Conservation (phyloP, 352 stramenopile genomes). For the Hyaloperonospora brassicae region DNA sequence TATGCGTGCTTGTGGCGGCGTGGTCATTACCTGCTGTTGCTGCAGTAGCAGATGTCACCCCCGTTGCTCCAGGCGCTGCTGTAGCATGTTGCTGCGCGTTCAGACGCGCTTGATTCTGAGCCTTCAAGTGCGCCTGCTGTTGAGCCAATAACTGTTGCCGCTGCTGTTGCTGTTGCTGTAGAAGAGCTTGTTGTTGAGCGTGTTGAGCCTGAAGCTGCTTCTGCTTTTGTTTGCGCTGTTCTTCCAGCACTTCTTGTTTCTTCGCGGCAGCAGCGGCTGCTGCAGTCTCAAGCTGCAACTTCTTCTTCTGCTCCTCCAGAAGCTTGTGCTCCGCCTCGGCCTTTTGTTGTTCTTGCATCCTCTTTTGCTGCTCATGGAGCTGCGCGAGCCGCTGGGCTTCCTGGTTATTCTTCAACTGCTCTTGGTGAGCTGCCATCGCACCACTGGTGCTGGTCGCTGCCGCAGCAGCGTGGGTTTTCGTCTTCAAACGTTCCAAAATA, state of each 20-base stretch:
- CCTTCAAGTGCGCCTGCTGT: slow-evolving; percentile 38
- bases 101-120: slow-evolving; percentile 35
- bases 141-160: slow-evolving; percentile 30
- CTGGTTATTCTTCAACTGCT: slow-evolving; percentile 60
- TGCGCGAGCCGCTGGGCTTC: slow-evolving; percentile 47
- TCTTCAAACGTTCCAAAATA: slow-evolving; percentile 67
- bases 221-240: slow-evolving; percentile 47
- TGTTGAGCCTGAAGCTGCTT: slow-evolving; percentile 54
- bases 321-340: slow-evolving; percentile 54
- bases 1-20: slow-evolving; percentile 1
- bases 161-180: slow-evolving; percentile 46
- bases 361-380: slow-evolving; percentile 63
- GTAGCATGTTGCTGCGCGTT: slow-evolving; percentile 20
- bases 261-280: slow-evolving; percentile 45
- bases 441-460: slow-evolving; percentile 12
- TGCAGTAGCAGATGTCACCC: slow-evolving; percentile 4
- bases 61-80: slow-evolving; percentile 9
- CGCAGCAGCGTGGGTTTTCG: slow-evolving; percentile 42
- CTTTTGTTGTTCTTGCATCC: slow-evolving; percentile 58
- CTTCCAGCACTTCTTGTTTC: slow-evolving; percentile 51
- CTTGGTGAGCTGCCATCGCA: slow-evolving; percentile 29
- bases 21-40: slow-evolving; percentile 10
- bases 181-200: slow-evolving; percentile 39
- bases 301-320: slow-evolving; percentile 64
- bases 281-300: slow-evolving; percentile 53